Base-by-base conservation (phyloP, 441 rosid genomes). In the Syzygium malaccense region DNA sequence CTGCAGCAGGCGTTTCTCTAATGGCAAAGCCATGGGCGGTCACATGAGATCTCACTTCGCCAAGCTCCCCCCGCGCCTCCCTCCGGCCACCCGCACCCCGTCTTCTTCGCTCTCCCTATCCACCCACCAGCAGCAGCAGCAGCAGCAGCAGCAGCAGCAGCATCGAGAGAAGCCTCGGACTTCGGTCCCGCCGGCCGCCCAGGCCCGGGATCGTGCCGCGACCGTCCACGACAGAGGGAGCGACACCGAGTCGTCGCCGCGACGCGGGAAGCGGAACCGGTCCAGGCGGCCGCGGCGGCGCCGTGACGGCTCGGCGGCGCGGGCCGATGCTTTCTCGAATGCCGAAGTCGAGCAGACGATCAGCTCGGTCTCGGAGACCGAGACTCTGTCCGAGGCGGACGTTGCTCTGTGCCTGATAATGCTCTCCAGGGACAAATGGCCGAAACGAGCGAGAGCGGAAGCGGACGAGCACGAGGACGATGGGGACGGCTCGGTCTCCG, bases 261-360 rank as follows among this genome's bases (percentile, higher is more conserved):
- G 75, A 32, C 83, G 45, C 56, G 30, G 54, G 0, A 45, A n/a
- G 48, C 19, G 48, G 78, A 32, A 86, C 58, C 66, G 95, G 92
- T 92, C 95, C 13, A 91, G 91, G 86, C 88, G 92, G 71, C 88
- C 91, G 71, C 87, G 49, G 55, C 18, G 68, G 37, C 41, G 85
- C 8, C 87, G 26, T 71, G 79, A 8, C 54, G 55, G 54, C 83
- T 66, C 28, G 86, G 90, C 55, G 51, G 88, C 86, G 25, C 57
- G 18, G 48, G 75, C 85, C 33, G 90, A 90, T 88, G 49, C 88
- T 17, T 57, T 89, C 51, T 54, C 62, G 30, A 92, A 55, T 8
- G 92, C 89, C 75, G 94, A 93, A 48, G 92, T 66, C 28, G 48
- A 85, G 49, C 45, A 55, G 64, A 17, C 41, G 88, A 32, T 41